Percentiles rank a stretch among this genome's conserved stretches.
phyloP scores from a whole-genome alignment of 257 asterid species.

The Rhazya stricta region DNA sequence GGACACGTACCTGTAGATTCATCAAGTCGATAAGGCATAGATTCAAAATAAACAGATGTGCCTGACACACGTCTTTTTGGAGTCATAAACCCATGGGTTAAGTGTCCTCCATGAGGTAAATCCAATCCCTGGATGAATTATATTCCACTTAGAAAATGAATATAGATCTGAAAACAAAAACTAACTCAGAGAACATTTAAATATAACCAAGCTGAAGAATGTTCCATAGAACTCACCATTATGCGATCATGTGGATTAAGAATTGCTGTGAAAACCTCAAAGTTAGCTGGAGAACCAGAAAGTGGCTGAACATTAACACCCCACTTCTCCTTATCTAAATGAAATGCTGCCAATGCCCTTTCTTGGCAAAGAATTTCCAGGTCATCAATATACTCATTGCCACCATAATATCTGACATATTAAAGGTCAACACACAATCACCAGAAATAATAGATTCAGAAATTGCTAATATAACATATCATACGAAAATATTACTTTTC shows the following conservation, averaged over 20 bases:
- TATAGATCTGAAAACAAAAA: not conserved
- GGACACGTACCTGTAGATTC: conserved; percentile 67
- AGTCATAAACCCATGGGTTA: conserved; percentile 97
- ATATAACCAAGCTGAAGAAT: not conserved
- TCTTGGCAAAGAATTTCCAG: conserved; percentile 88
- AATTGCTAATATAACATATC: not conserved
- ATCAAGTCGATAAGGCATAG: conserved; percentile 90
- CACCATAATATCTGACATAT: conserved; percentile 72
- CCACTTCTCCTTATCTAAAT: conserved; percentile 68
- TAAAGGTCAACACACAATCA: not conserved
- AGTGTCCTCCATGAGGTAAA: conserved; percentile 96
- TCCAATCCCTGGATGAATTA: conserved; percentile 66
- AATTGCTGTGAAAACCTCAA: conserved; percentile 85
- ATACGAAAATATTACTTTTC: not conserved
- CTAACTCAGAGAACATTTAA: not conserved
- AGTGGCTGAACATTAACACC: conserved; percentile 94
- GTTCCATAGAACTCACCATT: conserved; percentile 47
- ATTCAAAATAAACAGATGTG: conserved; percentile 89
- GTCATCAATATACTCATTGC: conserved; percentile 82
- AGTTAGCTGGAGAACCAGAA: conserved; percentile 98
- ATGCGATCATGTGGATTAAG: conserved; percentile 87
- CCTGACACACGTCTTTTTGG: conserved; percentile 87
- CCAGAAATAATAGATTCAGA: not conserved
- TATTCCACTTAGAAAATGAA: conserved; percentile 9
- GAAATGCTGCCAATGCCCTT: conserved; percentile 90